Percentiles rank a stretch among this genome's conserved stretches.
Conservation (phyloP, 345 rosid genomes). For the Corchorus olitorius region DNA sequence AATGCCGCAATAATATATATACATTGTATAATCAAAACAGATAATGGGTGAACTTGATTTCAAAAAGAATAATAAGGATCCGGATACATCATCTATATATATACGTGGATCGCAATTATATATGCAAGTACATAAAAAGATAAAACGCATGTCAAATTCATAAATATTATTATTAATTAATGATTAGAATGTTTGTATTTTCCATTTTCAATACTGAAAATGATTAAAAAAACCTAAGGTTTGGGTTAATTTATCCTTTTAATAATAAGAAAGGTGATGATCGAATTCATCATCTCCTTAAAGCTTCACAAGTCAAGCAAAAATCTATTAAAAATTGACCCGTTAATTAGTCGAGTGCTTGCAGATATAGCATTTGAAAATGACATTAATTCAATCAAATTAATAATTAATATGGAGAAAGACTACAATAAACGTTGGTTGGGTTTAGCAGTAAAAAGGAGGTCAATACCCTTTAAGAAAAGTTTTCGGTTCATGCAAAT, state of each 20-base stretch:
- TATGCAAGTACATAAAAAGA: too few species aligned
- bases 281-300: neutral
- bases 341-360: neutral
- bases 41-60: too few species aligned
- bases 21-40: too few species aligned
- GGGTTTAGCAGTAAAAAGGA: too few species aligned
- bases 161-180: neutral
- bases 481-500: too few species aligned
- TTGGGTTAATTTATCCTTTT: neutral
- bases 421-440: neutral
- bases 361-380: neutral
- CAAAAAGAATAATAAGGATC: too few species aligned
- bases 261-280: neutral
- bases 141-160: too few species aligned
- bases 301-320: neutral
- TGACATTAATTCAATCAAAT: neutral
- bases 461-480: too few species aligned
- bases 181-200: neutral
- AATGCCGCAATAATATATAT: too few species aligned
- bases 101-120: too few species aligned
- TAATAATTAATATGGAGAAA: neutral
- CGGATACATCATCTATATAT: too few species aligned
- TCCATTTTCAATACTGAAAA: neutral
- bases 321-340: neutral
- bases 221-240: neutral